A percentile compares a stretch with the other conserved stretches of the same genome.
Conservation (phyloP, 352 stramenopile genomes). For the Phytophthora ohioensis region DNA sequence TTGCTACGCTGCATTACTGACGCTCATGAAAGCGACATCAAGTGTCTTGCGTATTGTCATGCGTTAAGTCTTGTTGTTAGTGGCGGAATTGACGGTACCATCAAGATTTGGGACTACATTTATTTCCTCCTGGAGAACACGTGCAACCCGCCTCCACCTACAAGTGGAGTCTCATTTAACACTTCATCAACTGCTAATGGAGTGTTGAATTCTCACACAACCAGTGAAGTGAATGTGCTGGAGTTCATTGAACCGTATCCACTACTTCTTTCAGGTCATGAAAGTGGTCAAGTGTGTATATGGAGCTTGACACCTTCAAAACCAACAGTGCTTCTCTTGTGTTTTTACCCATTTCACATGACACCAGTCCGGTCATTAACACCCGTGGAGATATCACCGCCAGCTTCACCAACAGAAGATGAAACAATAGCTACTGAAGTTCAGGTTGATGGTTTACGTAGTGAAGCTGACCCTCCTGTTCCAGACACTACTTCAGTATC, state of each 20-base stretch:
- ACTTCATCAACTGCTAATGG: neutral
- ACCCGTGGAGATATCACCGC: constrained; percentile 5
- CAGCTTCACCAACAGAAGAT: constrained; percentile 1
- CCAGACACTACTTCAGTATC: neutral
- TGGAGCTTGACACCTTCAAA: constrained; percentile 67
- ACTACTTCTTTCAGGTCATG: constrained; percentile 70
- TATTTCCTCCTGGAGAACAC: constrained; percentile 83
- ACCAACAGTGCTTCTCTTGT: constrained; percentile 48
- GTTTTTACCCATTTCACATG: constrained; percentile 51
- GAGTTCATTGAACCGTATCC: constrained; percentile 84
- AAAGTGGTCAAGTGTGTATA: constrained; percentile 71
- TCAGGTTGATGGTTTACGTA: neutral
- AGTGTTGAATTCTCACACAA: constrained; percentile 11
- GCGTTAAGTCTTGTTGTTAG: constrained; percentile 71
- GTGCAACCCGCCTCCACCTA: constrained; percentile 33
- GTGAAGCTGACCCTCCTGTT: neutral
- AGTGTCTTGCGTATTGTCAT: constrained; percentile 81
- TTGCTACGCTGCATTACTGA: constrained; percentile 75
- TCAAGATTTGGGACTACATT: constrained; percentile 91
- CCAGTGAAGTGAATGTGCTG: constrained; percentile 66
- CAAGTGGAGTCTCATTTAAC: constrained; percentile 23
- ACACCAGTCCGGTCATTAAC: constrained; percentile 13
- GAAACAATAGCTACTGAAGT: neutral
- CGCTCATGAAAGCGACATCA: constrained; percentile 81
- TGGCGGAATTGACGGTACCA: constrained; percentile 61